phyloP scores from a whole-genome alignment of 2,329 filamentous ascomycete genomes.

The Pseudogymnoascus sp. region DNA sequence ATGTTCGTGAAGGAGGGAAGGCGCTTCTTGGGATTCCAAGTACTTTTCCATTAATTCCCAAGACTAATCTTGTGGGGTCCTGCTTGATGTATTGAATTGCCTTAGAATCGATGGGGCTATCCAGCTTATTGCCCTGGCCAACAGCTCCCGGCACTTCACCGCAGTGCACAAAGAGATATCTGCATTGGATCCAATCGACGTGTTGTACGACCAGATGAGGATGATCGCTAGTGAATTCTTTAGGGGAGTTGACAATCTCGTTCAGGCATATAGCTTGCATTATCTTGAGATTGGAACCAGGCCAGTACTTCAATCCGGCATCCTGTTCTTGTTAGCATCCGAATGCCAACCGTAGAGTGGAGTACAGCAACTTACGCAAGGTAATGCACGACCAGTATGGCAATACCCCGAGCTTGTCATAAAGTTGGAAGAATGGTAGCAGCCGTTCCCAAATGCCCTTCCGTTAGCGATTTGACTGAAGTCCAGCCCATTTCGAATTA shows the following conservation, averaged over 20 bases:
- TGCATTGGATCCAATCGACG: constrained; percentile 80
- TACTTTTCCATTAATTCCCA: constrained; percentile 18
- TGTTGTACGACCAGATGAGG: constrained; percentile 66
- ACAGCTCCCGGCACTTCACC: background rate
- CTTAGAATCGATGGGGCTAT: background rate
- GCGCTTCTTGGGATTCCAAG: constrained; percentile 9
- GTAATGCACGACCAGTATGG: constrained; percentile 15
- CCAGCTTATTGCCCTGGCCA: background rate
- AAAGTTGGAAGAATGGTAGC: constrained; percentile 64
- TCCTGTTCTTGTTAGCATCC: constrained; percentile 13
- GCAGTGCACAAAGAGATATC: constrained; percentile 64
- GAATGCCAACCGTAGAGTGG: constrained; percentile 10
- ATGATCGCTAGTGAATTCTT: constrained; percentile 43
- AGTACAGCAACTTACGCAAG: background rate
- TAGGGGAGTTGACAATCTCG: constrained; percentile 71
- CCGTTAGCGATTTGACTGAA: constrained; percentile 56
- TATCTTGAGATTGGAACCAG: constrained; percentile 55
- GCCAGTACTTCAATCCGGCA: constrained; percentile 41
- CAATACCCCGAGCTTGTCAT: constrained; percentile 38
- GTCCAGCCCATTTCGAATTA: constrained; percentile 73
- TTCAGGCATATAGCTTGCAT: constrained; percentile 60
- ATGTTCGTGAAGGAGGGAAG: constrained; percentile 20
- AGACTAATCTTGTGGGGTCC: constrained; percentile 16
- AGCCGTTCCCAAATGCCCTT: constrained; percentile 65
- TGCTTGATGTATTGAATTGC: constrained; percentile 16